Evolutionary conservation across 768 basidiomycete species (phyloP).

Genomic region (Tricholoma saponaceum): DNA sequence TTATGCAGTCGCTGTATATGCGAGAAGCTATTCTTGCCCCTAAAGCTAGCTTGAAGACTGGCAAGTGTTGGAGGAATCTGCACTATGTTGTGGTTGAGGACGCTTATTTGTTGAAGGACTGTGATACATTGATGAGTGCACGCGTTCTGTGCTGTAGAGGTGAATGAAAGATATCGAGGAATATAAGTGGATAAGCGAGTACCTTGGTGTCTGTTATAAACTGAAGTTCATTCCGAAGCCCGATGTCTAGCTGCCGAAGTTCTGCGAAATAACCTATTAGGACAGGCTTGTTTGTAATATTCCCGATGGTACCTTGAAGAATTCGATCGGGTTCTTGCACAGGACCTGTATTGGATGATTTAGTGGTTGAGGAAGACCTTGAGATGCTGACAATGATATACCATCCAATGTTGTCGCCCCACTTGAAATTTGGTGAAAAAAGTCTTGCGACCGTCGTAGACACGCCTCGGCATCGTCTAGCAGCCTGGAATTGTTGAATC

Average conservation of each 20-base stretch:
- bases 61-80: constrained; percentile 63
- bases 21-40: constrained; percentile 79
- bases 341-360: constrained; percentile 30
- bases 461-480: constrained; percentile 59
- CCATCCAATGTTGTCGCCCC: constrained; percentile 50
- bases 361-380: neutral
- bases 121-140: constrained; percentile 66
- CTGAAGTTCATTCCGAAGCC: constrained; percentile 58
- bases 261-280: constrained; percentile 34
- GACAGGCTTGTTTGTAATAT: neutral
- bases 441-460: constrained; percentile 53
- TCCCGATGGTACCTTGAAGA: constrained; percentile 41
- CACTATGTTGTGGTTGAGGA: constrained; percentile 78
- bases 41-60: constrained; percentile 66
- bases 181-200: constrained; percentile 3
- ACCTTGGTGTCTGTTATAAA: constrained; percentile 56
- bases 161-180: constrained; percentile 17
- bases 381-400: constrained; percentile 15
- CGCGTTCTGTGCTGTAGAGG: constrained; percentile 49
- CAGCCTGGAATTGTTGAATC: constrained; percentile 30
- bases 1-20: constrained; percentile 87
- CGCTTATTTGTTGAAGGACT: constrained; percentile 70
- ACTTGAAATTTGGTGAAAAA: constrained; percentile 52
- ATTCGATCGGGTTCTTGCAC: constrained; percentile 45
- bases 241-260: constrained; percentile 57